A percentile compares a stretch with the other conserved stretches of the same genome.
Evolutionary conservation across 2,329 filamentous ascomycete genomes (phyloP).

Genomic region (Aureobasidium leucospermi): DNA sequence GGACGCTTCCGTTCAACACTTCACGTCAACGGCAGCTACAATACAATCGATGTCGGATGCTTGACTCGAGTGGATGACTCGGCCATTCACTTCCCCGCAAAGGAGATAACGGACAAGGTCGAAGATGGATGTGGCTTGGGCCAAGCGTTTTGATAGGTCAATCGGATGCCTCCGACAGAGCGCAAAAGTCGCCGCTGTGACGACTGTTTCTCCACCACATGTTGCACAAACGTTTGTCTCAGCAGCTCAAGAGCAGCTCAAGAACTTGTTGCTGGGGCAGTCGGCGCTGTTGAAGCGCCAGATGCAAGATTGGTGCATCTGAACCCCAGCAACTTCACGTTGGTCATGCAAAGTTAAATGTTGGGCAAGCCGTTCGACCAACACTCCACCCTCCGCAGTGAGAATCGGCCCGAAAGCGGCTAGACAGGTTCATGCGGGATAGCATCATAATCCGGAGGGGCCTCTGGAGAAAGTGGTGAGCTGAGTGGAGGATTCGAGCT

Average conservation of each 20-base stretch:
- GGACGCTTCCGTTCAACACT: not conserved
- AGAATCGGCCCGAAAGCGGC: constrained; percentile 8
- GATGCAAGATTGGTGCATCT: not conserved
- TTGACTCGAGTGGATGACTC: not conserved
- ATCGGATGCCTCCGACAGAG: not conserved
- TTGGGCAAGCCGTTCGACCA: not conserved
- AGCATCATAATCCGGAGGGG: constrained; percentile 12
- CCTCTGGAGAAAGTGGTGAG: constrained; percentile 6
- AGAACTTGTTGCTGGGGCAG: not conserved
- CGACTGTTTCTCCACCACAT: not conserved
- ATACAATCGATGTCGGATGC: not conserved
- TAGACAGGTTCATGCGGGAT: constrained; percentile 10
- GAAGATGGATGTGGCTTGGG: not conserved
- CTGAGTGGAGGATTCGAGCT: not conserved
- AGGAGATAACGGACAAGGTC: constrained; percentile 7
- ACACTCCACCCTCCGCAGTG: not conserved
- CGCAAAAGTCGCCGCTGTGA: not conserved
- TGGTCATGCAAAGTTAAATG: not conserved
- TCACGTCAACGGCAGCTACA: not conserved
- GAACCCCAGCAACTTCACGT: not conserved
- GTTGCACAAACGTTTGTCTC: not conserved
- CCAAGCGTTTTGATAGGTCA: constrained; percentile 1
- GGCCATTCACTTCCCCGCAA: not conserved
- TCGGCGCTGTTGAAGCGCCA: not conserved
- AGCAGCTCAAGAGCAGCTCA: not conserved